phyloP scores from a whole-genome alignment of 176 grass and related monocot genomes.

The Thalia dealbata region DNA sequence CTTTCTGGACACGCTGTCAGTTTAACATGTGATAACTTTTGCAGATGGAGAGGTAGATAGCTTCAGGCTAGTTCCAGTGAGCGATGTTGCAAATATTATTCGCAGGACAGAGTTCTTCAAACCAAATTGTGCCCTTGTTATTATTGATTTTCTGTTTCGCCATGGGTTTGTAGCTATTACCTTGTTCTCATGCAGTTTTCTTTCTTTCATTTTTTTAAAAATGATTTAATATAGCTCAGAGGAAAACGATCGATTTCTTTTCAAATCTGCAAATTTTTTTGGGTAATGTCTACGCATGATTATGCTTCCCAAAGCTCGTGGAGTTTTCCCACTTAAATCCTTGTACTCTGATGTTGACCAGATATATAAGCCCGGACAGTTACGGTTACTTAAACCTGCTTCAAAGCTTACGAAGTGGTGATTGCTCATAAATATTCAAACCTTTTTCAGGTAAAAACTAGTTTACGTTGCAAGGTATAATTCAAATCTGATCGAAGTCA shows the following conservation, averaged over 20 bases:
- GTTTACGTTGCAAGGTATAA: neutral
- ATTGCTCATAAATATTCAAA: conserved; percentile 35
- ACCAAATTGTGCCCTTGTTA: conserved; percentile 67
- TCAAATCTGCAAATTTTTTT: neutral
- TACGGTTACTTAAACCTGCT: conserved; percentile 61
- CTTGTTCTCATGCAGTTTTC: neutral
- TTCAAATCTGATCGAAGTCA: no score
- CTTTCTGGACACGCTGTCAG: neutral
- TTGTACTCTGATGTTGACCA: conserved; percentile 13
- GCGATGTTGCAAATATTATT: conserved; percentile 61
- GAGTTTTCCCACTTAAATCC: neutral
- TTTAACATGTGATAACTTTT: neutral
- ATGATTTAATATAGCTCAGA: neutral
- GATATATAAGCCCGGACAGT: conserved; percentile 59
- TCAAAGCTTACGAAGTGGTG: conserved; percentile 59
- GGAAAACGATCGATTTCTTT: neutral
- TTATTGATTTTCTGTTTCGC: conserved; percentile 73
- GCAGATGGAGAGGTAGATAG: conserved; percentile 90
- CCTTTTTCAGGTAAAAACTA: neutral
- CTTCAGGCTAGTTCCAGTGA: conserved; percentile 59
- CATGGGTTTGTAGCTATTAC: conserved; percentile 44
- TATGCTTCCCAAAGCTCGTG: neutral
- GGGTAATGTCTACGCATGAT: neutral
- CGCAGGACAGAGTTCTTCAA: conserved; percentile 61
- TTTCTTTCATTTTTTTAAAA: neutral